Conservation (phyloP, 495 filamentous ascomycete species). For the Recurvomyces mirabilis region DNA sequence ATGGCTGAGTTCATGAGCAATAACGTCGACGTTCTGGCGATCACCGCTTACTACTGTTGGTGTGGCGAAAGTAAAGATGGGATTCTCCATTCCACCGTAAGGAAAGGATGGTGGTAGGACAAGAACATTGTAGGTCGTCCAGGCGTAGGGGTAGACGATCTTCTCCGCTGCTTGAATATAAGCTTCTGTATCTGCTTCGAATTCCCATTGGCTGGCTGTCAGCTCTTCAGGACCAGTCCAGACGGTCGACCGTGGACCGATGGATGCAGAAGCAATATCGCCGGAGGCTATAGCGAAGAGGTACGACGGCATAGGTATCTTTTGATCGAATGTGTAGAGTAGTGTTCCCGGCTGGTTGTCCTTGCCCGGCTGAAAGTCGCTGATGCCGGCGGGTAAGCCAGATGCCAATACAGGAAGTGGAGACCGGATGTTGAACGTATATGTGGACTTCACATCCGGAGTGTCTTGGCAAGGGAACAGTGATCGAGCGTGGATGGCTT, state of each 20-base stretch:
- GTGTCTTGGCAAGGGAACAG: slow-evolving; percentile 97
- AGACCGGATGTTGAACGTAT: slow-evolving; percentile 76
- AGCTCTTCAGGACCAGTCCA: slow-evolving; percentile 82
- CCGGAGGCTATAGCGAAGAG: slow-evolving; percentile 84
- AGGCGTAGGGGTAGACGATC: slow-evolving; percentile 77
- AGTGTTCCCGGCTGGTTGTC: slow-evolving; percentile 40
- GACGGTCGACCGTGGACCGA: slow-evolving; percentile 75
- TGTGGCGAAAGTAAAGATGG: slow-evolving; percentile 82
- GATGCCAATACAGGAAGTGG: slow-evolving; percentile 80
- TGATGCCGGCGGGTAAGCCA: slow-evolving; percentile 55
- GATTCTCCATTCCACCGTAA: slow-evolving; percentile 89
- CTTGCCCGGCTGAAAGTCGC: slow-evolving; percentile 36
- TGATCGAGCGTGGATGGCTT: slow-evolving; percentile 87
- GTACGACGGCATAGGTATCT: slow-evolving; percentile 87
- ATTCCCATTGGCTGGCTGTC: slow-evolving; percentile 71
- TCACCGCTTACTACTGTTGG: slow-evolving; percentile 88
- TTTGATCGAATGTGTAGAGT: slow-evolving; percentile 74
- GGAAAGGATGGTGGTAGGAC: slow-evolving; percentile 86
- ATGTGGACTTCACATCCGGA: slow-evolving; percentile 84
- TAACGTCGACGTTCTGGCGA: slow-evolving; percentile 88
- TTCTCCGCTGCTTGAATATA: slow-evolving; percentile 83
- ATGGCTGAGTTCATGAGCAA: slow-evolving; percentile 87
- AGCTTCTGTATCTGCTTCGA: slow-evolving; percentile 78
- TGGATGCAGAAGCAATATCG: slow-evolving; percentile 70
- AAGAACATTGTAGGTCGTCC: slow-evolving; percentile 90